Percentiles rank a stretch among this genome's conserved stretches.
These are phyloP conservation scores for Persicaria maculosa DNA, from an alignment of 148 eudicot genomes.

Conservation along the genomic window DNA sequence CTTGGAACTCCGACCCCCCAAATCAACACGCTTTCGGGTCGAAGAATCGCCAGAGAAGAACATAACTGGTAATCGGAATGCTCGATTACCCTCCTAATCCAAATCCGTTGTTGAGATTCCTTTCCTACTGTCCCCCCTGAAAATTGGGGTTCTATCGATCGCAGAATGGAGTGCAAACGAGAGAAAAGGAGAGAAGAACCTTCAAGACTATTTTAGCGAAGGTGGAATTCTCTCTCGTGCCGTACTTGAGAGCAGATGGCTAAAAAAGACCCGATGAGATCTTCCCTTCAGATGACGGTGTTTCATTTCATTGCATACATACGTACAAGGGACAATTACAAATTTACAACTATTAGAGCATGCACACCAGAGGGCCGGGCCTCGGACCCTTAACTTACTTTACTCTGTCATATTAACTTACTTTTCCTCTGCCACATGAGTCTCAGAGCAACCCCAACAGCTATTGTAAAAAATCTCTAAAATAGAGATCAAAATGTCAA, in stretches of 20 bases:
- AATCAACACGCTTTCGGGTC: conserved; percentile 80
- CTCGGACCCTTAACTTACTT: too few relatives aligned
- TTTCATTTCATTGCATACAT: too few relatives aligned
- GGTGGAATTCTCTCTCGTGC: neutral
- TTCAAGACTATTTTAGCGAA: neutral
- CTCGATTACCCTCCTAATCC: neutral
- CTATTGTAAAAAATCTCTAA: too few relatives aligned
- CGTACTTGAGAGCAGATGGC: neutral
- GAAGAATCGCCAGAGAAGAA: conserved; percentile 85
- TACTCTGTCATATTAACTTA: too few relatives aligned
- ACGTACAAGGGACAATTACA: too few relatives aligned
- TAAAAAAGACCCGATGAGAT: neutral
- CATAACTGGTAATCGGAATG: conserved; percentile 26
- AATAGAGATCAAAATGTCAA: too few relatives aligned
- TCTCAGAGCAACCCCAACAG: too few relatives aligned
- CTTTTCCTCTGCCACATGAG: too few relatives aligned
- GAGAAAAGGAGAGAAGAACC: neutral
- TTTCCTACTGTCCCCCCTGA: neutral
- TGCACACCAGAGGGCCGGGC: too few relatives aligned
- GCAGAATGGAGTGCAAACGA: neutral
- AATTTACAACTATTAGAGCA: too few relatives aligned
- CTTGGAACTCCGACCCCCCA: conserved; percentile 91
- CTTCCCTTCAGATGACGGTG: too few relatives aligned
- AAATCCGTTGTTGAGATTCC: neutral
- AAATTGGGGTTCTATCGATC: neutral